Conservation (phyloP, 257 asterid species). For the Solanum tarijense region DNA sequence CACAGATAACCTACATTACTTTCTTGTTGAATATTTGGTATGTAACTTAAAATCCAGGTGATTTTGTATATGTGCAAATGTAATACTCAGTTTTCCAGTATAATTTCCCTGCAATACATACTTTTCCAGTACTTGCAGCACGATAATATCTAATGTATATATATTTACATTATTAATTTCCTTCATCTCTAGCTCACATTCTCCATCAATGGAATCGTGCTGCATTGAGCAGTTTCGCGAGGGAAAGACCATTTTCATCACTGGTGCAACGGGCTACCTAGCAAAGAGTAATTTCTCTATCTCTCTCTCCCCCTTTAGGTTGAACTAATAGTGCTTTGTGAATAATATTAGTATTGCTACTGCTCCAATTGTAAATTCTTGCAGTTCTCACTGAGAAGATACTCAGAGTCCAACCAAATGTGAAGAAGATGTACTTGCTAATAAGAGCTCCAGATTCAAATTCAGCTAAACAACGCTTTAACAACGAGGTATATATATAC, state of each 20-base stretch:
- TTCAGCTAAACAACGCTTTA: constrained; percentile 12
- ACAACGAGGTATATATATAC: constrained; percentile 27
- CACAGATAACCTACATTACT: background rate
- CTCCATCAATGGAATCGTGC: background rate
- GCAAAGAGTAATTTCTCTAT: background rate
- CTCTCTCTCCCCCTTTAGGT: background rate
- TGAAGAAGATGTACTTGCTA: background rate
- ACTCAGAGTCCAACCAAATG: constrained; percentile 38
- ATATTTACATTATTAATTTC: background rate
- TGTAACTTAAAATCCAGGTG: background rate
- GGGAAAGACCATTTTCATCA: background rate
- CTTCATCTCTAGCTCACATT: background rate
- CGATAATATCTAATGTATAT: background rate
- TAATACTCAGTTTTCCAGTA: background rate
- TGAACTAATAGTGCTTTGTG: background rate
- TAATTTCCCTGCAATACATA: background rate
- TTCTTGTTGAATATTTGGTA: background rate
- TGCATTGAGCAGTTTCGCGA: background rate
- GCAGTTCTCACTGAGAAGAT: constrained; percentile 40
- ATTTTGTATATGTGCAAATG: background rate
- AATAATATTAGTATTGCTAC: background rate
- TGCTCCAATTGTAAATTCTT: background rate
- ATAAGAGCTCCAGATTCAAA: constrained; percentile 15
- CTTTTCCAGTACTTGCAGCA: background rate
- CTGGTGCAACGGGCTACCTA: background rate